Conservation (phyloP, 2,329 filamentous ascomycete species). For the Pyrenochaeta sp. region DNA sequence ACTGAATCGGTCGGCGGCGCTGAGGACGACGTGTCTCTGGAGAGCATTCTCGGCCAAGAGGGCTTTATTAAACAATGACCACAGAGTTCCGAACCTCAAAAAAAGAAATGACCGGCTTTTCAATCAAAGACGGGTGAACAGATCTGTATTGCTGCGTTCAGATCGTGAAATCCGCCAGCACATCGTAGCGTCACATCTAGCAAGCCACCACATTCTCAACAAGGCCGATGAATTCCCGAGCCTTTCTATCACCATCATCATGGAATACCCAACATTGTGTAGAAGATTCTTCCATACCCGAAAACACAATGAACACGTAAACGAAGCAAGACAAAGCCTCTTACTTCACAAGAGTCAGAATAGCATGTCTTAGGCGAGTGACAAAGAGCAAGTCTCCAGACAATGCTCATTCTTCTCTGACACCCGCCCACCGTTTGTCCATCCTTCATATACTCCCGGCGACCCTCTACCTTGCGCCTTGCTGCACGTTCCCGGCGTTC, state of each 20-base stretch:
- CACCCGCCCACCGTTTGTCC: slow-evolving; percentile 37
- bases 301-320: slow-evolving; percentile 28
- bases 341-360: slow-evolving; percentile 26
- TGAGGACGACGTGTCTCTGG: slow-evolving; percentile 60
- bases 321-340: slow-evolving; percentile 32
- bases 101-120: not conserved
- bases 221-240: not conserved
- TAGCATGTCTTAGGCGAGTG: slow-evolving; percentile 26
- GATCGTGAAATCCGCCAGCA: slow-evolving; percentile 17
- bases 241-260: not conserved
- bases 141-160: slow-evolving; percentile 6
- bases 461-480: slow-evolving; percentile 16
- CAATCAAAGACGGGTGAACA: slow-evolving; percentile 5
- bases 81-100: not conserved
- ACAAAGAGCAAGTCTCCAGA: slow-evolving; percentile 42
- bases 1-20: slow-evolving; percentile 70
- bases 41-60: slow-evolving; percentile 60
- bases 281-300: slow-evolving; percentile 10
- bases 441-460: slow-evolving; percentile 34
- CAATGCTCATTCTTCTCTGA: slow-evolving; percentile 28
- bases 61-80: not conserved
- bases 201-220: slow-evolving; percentile 7
- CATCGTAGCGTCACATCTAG: slow-evolving; percentile 14
- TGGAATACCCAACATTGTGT: slow-evolving; percentile 22
- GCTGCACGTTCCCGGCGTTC: slow-evolving; percentile 15